Base-by-base conservation (phyloP, 805 yeast genomes). In the Candida caryicola region DNA sequence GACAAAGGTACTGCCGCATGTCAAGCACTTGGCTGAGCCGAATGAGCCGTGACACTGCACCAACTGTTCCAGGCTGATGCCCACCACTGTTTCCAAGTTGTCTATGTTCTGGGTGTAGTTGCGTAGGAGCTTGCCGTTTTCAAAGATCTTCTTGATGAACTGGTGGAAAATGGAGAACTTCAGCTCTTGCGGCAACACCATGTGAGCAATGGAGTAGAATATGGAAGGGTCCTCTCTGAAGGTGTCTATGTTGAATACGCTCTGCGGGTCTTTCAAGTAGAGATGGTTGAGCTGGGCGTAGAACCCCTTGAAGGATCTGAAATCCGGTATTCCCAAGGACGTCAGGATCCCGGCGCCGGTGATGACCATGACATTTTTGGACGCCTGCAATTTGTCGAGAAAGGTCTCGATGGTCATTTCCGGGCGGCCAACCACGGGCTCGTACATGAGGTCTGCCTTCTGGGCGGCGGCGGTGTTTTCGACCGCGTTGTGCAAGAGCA, bases 331-430 rank as follows among this genome's bases (percentile, higher is more conserved):
- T 5, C 96, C 96, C 37, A 88, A 63, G 1, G 88, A 79, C 2
- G 96, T 88, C 25, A 95, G 85, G 38, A 89, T 87, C 17, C 97
- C 97, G 0, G 97, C 97, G 12, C 97, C 97, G 0, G 96, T 86
- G 16, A 89, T 58, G 0, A 89, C 89, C 41, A 90, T 52, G 8
- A 89, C 72, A 29, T 77, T 81, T 31, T 46, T 43, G 17, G 57
- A 49, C 7, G 31, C 17, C n/a, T 23, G 19, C 23, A 60, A 42
- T 18, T 50, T 50, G 4, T 23, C 6, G n/a, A 43, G 14, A 28
- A 55, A 54, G 4, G 36, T 30, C 5, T 39, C 42, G 13, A 54
- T 23, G 16, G 40, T 30, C 23, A 50, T 48, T 23, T 29, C 29
- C 12, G 16, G 13, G 4, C 28, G 26, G 15, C 29, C 14, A 5